Conservation (phyloP, 805 yeast species). For the Yamadazyma paraphyllophila region DNA sequence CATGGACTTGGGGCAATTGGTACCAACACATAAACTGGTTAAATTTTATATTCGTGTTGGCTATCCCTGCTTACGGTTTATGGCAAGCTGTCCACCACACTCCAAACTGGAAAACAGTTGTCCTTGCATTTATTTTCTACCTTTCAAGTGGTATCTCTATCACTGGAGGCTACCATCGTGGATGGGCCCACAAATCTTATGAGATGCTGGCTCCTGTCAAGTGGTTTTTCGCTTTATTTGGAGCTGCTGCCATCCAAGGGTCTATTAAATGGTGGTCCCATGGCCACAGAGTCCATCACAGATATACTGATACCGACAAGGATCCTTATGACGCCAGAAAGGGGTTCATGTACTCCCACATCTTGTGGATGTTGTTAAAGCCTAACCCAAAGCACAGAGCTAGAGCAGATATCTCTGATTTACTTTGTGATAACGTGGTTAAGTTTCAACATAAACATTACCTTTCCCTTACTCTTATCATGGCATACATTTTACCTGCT, state of each 20-base stretch:
- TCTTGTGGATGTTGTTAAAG: slow-evolving; percentile 82
- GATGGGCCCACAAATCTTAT: slow-evolving; percentile 75
- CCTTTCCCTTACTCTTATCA: slow-evolving; percentile 53
- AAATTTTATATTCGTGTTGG: slow-evolving; percentile 61
- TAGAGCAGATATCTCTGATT: slow-evolving; percentile 76
- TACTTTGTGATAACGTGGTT: slow-evolving; percentile 75
- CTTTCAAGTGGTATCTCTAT: slow-evolving; percentile 67
- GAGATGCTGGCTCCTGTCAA: slow-evolving; percentile 60
- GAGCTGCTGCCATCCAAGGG: slow-evolving; percentile 82
- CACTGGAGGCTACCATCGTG: slow-evolving; percentile 82
- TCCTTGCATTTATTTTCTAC: slow-evolving; percentile 54
- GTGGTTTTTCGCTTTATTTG: slow-evolving; percentile 69
- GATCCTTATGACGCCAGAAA: slow-evolving; percentile 85
- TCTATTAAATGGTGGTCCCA: slow-evolving; percentile 90
- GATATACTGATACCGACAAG: slow-evolving; percentile 79
- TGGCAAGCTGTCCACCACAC: slow-evolving; percentile 44
- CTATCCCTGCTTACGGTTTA: slow-evolving; percentile 58
- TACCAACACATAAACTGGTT: slow-evolving; percentile 76
- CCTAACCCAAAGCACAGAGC: slow-evolving; percentile 83
- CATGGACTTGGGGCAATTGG: slow-evolving; percentile 76
- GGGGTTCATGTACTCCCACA: slow-evolving; percentile 81
- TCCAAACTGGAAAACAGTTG: slow-evolving; percentile 50
- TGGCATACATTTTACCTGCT: slow-evolving; percentile 67
- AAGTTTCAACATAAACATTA: slow-evolving; percentile 82
- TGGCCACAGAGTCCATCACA: slow-evolving; percentile 80